A percentile compares a stretch with the other conserved stretches of the same genome.
Evolutionary conservation across 768 basidiomycete genomes (phyloP).

Genomic region (Lentinula sp.): DNA sequence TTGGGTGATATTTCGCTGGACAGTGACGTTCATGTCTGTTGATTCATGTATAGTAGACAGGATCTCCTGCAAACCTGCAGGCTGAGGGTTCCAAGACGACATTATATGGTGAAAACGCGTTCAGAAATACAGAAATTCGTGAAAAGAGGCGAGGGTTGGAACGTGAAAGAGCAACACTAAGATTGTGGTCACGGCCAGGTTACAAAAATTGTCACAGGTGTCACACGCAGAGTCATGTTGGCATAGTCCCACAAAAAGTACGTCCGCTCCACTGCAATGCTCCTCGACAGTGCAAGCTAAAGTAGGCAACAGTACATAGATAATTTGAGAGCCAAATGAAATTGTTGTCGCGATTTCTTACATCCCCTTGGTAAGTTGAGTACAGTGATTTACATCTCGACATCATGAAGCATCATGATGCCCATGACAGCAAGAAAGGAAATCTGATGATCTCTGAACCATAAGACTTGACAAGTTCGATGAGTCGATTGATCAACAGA

Average conservation of each 20-base stretch:
- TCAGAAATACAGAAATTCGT: constrained; percentile 18
- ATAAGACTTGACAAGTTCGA: background rate
- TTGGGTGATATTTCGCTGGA: constrained; percentile 79
- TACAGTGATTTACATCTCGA: too few relatives aligned
- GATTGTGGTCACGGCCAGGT: background rate
- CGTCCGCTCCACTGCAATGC: too few relatives aligned
- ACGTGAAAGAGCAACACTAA: constrained; percentile 15
- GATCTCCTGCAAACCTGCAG: constrained; percentile 86
- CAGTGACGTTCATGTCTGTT: constrained; percentile 67
- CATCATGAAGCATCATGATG: background rate
- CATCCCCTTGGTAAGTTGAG: too few relatives aligned
- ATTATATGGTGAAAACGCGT: constrained; percentile 42
- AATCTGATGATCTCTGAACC: background rate
- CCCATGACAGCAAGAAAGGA: background rate
- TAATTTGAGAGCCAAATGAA: too few relatives aligned
- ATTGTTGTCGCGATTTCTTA: too few relatives aligned
- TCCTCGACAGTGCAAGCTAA: too few relatives aligned
- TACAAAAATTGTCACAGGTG: background rate
- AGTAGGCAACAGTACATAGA: too few relatives aligned
- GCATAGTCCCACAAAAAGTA: too few relatives aligned
- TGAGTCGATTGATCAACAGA: background rate
- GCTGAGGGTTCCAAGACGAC: constrained; percentile 80
- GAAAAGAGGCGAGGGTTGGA: constrained; percentile 15
- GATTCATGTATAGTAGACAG: constrained; percentile 88
- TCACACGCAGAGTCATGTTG: background rate